Conservation (phyloP, 1,284 basidiomycete genomes). For the Ganoderma leucocontextum region DNA sequence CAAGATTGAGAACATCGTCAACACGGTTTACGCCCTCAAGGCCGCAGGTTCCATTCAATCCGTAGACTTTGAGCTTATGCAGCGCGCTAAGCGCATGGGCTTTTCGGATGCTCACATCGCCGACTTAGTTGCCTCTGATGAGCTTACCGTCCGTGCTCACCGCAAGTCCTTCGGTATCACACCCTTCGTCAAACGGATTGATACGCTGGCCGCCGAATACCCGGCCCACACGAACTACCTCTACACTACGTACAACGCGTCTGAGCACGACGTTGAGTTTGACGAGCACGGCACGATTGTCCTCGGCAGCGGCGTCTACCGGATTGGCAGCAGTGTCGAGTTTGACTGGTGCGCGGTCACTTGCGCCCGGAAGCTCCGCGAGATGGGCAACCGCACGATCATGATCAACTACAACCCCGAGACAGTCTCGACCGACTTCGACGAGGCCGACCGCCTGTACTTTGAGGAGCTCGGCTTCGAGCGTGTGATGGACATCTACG, state of each 20-base stretch:
- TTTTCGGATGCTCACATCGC: conserved; percentile 96
- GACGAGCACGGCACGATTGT: conserved; percentile 99
- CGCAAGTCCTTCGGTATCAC: conserved; percentile 91
- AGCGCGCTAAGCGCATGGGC: conserved; percentile 89
- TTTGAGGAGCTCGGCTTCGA: conserved; percentile 99
- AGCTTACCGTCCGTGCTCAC: conserved; percentile 75
- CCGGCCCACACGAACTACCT: conserved; percentile 99
- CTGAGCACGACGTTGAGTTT: conserved; percentile 95
- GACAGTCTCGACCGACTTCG: conserved; percentile 99
- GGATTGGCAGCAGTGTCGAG: conserved; percentile 98
- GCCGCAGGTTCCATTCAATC: conserved; percentile 72
- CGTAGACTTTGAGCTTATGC: conserved; percentile 76
- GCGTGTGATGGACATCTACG: conserved; percentile 99
- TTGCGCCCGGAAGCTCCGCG: conserved; percentile 90
- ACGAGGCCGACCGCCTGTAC: conserved; percentile 98
- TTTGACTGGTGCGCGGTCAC: conserved; percentile 99
- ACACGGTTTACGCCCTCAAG: conserved; percentile 80
- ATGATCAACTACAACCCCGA: conserved; percentile 99
- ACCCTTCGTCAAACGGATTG: conserved; percentile 99
- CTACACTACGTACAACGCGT: conserved; percentile 99
- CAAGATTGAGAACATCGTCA: conserved; percentile 98
- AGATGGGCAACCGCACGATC: conserved; percentile 94
- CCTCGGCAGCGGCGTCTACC: conserved; percentile 98
- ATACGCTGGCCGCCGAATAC: conserved; percentile 98
- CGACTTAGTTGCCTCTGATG: conserved; percentile 41